Base-by-base conservation (phyloP, 805 yeast species). In the Debaryomyces maramus region DNA sequence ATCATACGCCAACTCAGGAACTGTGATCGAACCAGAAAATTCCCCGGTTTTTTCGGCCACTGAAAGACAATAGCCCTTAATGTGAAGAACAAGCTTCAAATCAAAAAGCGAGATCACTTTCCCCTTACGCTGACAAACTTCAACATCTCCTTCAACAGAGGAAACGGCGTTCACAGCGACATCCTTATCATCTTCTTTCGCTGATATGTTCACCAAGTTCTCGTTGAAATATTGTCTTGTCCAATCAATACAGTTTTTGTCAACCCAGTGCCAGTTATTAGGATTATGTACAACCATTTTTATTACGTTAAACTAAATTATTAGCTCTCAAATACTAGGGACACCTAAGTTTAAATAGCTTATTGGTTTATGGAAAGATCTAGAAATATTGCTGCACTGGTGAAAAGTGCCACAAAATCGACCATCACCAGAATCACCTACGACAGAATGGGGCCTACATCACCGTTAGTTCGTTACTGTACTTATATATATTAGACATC, bases 241-340 rank as follows among this genome's bases (percentile, higher is more conserved):
- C 99, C 99, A 93, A 41, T 79, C 83, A 41, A 91, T 77, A 68
- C 99, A 93, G 72, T 93, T 93, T 65, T 91, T 91, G 67, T 91
- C 97, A 47, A 90, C 97, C 98, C 98, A 93, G 74, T 93, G 99
- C 99, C 99, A 91, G 70, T 91, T 91, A 65, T 93, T 93, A 28
- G 98, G 98, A 75, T 91, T 93, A 67, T 88, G 85, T 22, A 93
- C 90, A 29, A 87, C 97, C 97, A 91, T 91, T 27, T 39, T 54
- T 31, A 2, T 6, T 29, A 4, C 7, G 13, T n/a, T 5, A 6
- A 6, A 3, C 20, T 17, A 29, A 8, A 5, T 8, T 24, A 3
- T 19, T 2, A 2, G 11, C 5, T 11, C 18, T 29, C 16, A 14
- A 6, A 17, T 16, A 11, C 18, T 29, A 22, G 18, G 18, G 32